phyloP scores from a whole-genome alignment of 257 asterid species.

The Nicotiana otophora region DNA sequence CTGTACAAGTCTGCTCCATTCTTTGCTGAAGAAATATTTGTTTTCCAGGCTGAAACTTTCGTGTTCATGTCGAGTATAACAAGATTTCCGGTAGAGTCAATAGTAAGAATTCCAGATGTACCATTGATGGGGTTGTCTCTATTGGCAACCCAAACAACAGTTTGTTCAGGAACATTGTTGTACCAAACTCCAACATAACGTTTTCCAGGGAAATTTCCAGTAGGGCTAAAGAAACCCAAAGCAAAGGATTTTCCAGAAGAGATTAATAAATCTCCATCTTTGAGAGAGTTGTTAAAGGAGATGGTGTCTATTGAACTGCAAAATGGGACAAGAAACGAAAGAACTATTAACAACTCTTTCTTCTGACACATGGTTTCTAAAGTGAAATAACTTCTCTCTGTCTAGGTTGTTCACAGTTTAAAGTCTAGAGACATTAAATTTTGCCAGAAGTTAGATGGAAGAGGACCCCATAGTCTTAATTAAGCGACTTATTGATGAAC shows the following conservation, averaged over 20 bases:
- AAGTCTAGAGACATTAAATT: slow-evolving; percentile 1
- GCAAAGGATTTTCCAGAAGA: slow-evolving; percentile 17
- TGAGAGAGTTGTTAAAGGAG: slow-evolving; percentile 20
- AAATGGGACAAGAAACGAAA: slow-evolving; percentile 9
- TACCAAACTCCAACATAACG: slow-evolving; percentile 43
- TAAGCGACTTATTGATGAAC: neutral
- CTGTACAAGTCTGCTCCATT: neutral
- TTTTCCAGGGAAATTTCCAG: slow-evolving; percentile 15
- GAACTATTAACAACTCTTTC: neutral
- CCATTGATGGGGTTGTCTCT: slow-evolving; percentile 25
- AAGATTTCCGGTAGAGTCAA: slow-evolving; percentile 33
- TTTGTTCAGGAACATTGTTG: slow-evolving; percentile 20
- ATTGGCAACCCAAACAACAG: slow-evolving; percentile 51
- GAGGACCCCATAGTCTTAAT: neutral
- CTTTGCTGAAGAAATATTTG: slow-evolving; percentile 16
- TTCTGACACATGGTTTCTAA: slow-evolving; percentile 10
- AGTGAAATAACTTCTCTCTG: neutral
- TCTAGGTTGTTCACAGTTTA: neutral
- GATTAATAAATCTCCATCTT: slow-evolving; percentile 30
- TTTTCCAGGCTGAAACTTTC: slow-evolving; percentile 25
- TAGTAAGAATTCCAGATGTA: slow-evolving; percentile 14
- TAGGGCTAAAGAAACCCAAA: slow-evolving; percentile 31
- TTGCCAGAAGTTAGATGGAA: neutral
- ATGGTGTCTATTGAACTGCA: slow-evolving; percentile 23
- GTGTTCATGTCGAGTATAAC: slow-evolving; percentile 15